Percentiles rank a stretch among this genome's conserved stretches.
phyloP scores from a whole-genome alignment of 805 yeast species.

The Wickerhamiella azymoides region DNA sequence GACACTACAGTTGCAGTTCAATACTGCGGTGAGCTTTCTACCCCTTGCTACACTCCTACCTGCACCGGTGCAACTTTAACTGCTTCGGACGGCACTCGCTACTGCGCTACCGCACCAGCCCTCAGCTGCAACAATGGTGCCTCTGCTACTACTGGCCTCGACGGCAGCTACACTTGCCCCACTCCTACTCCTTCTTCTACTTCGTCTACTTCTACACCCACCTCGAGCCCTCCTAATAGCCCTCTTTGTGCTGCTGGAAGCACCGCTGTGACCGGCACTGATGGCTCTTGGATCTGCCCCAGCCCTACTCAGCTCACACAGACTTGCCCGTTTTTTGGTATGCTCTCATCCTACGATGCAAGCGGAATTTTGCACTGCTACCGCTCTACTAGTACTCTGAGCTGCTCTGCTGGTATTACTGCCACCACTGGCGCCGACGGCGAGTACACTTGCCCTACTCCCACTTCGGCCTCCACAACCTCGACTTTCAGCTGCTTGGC shows the following conservation, averaged over 20 bases:
- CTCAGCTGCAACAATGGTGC: not conserved
- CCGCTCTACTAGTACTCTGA: too few species aligned
- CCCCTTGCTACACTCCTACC: not conserved
- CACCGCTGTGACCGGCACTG: not conserved
- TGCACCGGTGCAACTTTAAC: not conserved
- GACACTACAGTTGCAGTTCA: slow-evolving; percentile 3
- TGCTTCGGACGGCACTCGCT: not conserved
- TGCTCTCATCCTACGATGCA: too few species aligned
- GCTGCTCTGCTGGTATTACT: not conserved
- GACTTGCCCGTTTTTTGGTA: not conserved
- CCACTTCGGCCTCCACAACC: too few species aligned
- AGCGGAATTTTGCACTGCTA: too few species aligned
- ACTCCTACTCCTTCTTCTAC: not conserved
- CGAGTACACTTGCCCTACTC: not conserved
- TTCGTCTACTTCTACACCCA: not conserved
- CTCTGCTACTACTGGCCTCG: not conserved
- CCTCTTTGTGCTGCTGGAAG: not conserved
- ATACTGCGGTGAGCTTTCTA: not conserved
- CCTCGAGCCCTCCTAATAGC: not conserved
- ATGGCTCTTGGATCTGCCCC: not conserved
- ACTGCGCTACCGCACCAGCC: not conserved
- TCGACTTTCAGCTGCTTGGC: not conserved
- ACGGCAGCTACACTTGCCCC: not conserved
- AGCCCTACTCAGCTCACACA: not conserved
- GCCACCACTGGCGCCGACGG: not conserved